phyloP scores from a whole-genome alignment of 306 rosid species.

The Prunus kanzakura region DNA sequence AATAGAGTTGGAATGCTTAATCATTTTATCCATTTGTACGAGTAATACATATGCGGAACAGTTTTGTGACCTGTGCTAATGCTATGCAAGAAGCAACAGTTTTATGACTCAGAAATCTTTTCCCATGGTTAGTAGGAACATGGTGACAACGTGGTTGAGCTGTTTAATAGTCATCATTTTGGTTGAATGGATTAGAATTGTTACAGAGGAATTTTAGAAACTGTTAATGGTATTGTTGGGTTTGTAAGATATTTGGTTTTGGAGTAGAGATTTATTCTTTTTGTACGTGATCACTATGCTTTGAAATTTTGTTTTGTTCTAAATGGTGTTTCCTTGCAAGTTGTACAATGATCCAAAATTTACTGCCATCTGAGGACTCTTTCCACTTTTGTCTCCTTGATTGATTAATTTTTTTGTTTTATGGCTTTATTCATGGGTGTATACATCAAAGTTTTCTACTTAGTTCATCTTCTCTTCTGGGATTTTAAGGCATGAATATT shows the following conservation, averaged over 20 bases:
- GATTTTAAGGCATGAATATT: neutral
- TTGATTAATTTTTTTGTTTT: neutral
- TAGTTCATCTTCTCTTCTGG: neutral
- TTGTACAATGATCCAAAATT: neutral
- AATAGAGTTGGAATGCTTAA: neutral
- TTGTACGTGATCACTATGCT: neutral
- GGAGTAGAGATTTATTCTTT: neutral
- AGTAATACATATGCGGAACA: neutral
- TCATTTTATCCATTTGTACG: neutral
- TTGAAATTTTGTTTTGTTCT: neutral
- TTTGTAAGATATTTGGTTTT: neutral
- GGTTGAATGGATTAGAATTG: neutral
- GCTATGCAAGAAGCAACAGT: neutral
- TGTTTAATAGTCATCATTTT: neutral
- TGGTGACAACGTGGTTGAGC: neutral
- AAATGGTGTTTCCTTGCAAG: neutral
- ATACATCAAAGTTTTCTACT: neutral
- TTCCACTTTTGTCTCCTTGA: neutral
- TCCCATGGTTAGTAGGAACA: neutral
- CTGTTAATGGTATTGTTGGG: neutral
- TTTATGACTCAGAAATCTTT: neutral
- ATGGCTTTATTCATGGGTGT: neutral
- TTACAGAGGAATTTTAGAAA: neutral
- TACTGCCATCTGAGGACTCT: neutral
- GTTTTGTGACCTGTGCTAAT: neutral